phyloP scores from a whole-genome alignment of 2,329 filamentous ascomycete species.

The Cordyceps fumosorosea region DNA sequence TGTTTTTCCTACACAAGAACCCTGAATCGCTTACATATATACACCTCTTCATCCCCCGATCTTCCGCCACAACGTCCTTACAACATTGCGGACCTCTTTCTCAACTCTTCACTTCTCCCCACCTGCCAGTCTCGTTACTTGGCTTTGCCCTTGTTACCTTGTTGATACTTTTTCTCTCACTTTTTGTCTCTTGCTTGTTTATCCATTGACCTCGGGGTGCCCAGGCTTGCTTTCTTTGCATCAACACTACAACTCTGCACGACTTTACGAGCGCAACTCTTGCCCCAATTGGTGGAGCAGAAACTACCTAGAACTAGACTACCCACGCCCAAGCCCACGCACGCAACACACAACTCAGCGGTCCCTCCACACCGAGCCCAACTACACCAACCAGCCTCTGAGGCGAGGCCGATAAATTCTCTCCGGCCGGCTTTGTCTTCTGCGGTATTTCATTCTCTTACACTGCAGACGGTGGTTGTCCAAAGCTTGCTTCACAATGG shows the following conservation, averaged over 20 bases:
- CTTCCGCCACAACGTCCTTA: neutral
- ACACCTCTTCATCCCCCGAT: constrained; percentile 6
- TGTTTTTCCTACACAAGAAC: constrained; percentile 5
- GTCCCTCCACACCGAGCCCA: neutral
- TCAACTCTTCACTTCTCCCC: constrained; percentile 17
- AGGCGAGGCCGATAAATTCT: constrained; percentile 10
- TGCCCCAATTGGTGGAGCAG: constrained; percentile 12
- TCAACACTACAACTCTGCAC: constrained; percentile 1
- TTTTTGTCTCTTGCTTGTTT: neutral
- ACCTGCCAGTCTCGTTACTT: constrained; percentile 9
- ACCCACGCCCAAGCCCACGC: constrained; percentile 2
- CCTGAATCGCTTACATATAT: constrained; percentile 21
- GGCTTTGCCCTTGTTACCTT: neutral
- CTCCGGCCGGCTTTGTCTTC: constrained; percentile 2
- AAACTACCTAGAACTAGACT: constrained; percentile 6
- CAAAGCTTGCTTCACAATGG: constrained; percentile 37
- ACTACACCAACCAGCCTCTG: constrained; percentile 4
- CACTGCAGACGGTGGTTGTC: constrained; percentile 2
- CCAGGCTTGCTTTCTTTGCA: neutral
- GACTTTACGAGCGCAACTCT: neutral
- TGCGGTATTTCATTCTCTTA: constrained; percentile 4
- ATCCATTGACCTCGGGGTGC: neutral
- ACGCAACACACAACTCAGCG: neutral
- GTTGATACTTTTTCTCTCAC: constrained; percentile 23
- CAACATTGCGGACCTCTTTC: constrained; percentile 3